Conservation (phyloP, 2,329 filamentous ascomycete species). For the Exophiala viscosa region DNA sequence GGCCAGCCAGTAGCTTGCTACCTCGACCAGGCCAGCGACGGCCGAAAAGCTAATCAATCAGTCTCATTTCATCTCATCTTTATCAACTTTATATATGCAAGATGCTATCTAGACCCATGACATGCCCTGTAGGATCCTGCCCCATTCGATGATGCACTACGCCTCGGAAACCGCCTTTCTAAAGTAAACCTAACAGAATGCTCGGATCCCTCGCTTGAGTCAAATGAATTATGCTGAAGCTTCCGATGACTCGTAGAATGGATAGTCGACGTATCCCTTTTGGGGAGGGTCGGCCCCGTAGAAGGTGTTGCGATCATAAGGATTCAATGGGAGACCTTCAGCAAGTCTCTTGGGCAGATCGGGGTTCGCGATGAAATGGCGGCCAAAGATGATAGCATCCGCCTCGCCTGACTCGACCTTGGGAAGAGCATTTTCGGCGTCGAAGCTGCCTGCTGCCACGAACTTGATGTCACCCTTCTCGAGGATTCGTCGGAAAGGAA, state of each 20-base stretch:
- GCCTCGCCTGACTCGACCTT: constrained; percentile 48
- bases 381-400: constrained; percentile 47
- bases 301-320: constrained; percentile 10
- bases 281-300: constrained; percentile 24
- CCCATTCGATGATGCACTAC: too few relatives aligned
- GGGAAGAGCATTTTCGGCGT: constrained; percentile 50
- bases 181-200: neutral
- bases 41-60: too few relatives aligned
- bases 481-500: constrained; percentile 41
- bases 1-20: too few relatives aligned
- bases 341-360: constrained; percentile 45
- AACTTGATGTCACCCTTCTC: constrained; percentile 39
- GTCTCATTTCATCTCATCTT: too few relatives aligned
- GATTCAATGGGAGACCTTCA: constrained; percentile 31
- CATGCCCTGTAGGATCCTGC: too few relatives aligned
- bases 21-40: too few relatives aligned
- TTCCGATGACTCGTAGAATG: constrained; percentile 30
- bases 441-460: constrained; percentile 50
- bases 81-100: too few relatives aligned
- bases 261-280: constrained; percentile 21
- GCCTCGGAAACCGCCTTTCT: neutral
- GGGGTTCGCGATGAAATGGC: constrained; percentile 49
- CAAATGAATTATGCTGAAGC: constrained; percentile 1
- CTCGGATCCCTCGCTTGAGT: neutral
- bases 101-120: too few relatives aligned